Evolutionary conservation across 1,284 basidiomycete species (phyloP), one percentile per base, ranked within the genome.

Genomic region (Garcileccinum viscosum): DNA sequence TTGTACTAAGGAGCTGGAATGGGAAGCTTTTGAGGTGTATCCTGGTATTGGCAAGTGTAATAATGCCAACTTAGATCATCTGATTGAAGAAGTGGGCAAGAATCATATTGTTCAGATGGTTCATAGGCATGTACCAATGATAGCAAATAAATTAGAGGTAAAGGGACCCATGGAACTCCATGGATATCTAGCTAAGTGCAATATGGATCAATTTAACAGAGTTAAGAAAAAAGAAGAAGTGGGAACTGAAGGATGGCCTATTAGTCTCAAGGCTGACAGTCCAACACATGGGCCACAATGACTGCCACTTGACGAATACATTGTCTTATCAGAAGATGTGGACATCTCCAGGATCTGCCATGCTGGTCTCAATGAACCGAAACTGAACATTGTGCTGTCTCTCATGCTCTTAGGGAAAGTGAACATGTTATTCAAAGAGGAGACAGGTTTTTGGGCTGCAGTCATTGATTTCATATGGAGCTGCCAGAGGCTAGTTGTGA

Each of bases 11-110:
- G 95, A 99, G 80, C 86, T 99, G 27, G 95, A 93, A 6, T 99
- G 94, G 93, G 95, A 98, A 64, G 91, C 99, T 14, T 98, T 99
- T 76, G 98, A 99, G 80, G 95, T 99, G 12, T 95, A 96, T 81
- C 93, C 97, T 22, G 98, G 98, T 5, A 92, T 96, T 69, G 95
- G 95, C 30, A 93, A 89, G 76, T 89, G 98, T 27, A 94, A 90
- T 58, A 94, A 93, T 3, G 86, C 90, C 38, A 94, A 91, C 71
- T 82, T 99, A 67, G 89, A 93, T 66, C 85, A 87, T 65, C 87
- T 97, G 69, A 90, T 99, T 30, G 98, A 97, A 12, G 95, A 98
- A 73, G 94, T 98, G 1, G 95, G 95, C 12, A 93, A 90, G 81
- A 99, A 98, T 79, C 97, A 98, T 80, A 86, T 93, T 69, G 91